Evolutionary conservation across 805 yeast genomes (phyloP).

Genomic region (Starmera quercuum): DNA sequence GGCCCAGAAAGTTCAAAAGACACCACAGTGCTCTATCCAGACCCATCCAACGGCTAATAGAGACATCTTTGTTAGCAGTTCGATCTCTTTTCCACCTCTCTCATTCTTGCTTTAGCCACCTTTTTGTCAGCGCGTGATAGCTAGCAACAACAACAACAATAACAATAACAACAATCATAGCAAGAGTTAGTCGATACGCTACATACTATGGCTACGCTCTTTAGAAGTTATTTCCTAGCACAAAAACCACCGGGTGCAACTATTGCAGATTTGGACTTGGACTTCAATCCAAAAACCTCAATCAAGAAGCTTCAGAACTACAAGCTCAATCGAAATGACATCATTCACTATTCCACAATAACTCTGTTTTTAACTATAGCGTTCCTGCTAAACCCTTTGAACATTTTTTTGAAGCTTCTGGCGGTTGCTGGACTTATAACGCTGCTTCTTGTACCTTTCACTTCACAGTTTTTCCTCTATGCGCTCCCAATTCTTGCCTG

Average conservation of each 20-base stretch:
- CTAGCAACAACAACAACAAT: no score
- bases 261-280: slow-evolving; percentile 43
- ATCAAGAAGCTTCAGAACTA: slow-evolving; percentile 34
- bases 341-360: slow-evolving; percentile 43
- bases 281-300: slow-evolving; percentile 36
- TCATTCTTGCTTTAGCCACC: no score
- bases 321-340: slow-evolving; percentile 39
- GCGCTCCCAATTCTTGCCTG: slow-evolving; percentile 82
- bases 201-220: slow-evolving; percentile 22
- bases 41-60: no score
- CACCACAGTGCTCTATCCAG: no score
- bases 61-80: no score
- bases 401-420: slow-evolving; percentile 29
- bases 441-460: slow-evolving; percentile 58
- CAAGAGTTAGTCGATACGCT: no score
- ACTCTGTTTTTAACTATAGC: slow-evolving; percentile 49
- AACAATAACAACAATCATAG: no score
- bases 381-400: slow-evolving; percentile 49
- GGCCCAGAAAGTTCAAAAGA: no score
- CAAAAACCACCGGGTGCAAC: slow-evolving; percentile 43
- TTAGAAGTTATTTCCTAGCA: slow-evolving; percentile 44
- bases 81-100: no score
- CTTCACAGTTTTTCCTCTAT: slow-evolving; percentile 76
- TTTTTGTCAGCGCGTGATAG: no score
- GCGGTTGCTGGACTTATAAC: slow-evolving; percentile 31